Percentiles rank a stretch among this genome's conserved stretches.
phyloP scores from a whole-genome alignment of 768 basidiomycete genomes.

The Cystobasidium ongulense region DNA sequence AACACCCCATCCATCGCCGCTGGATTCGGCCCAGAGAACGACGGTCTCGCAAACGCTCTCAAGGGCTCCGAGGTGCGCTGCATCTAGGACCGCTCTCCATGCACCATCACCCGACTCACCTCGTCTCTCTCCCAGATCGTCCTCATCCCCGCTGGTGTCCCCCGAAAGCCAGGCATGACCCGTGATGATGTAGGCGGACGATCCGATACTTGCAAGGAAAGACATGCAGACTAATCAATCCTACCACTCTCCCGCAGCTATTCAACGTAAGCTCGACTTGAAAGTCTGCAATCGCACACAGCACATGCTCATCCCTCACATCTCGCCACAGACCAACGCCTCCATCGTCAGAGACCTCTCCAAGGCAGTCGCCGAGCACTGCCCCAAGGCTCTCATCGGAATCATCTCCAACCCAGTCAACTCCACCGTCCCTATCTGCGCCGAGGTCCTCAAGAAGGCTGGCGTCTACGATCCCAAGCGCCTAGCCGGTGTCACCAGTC shows the following conservation, averaged over 20 bases:
- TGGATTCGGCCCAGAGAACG: constrained; percentile 49
- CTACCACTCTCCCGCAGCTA: constrained; percentile 46
- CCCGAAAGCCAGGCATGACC: constrained; percentile 78
- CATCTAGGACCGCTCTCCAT: not conserved
- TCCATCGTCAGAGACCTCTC: constrained; percentile 96
- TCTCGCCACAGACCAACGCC: constrained; percentile 68
- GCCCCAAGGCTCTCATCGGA: constrained; percentile 84
- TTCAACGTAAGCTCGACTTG: constrained; percentile 63
- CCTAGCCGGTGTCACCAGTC: constrained; percentile 93
- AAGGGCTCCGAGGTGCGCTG: constrained; percentile 58
- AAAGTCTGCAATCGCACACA: no score
- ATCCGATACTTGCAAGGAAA: not conserved
- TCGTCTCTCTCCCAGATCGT: constrained; percentile 52
- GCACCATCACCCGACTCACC: not conserved
- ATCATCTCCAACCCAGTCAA: constrained; percentile 97
- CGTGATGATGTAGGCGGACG: constrained; percentile 59
- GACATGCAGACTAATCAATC: not conserved
- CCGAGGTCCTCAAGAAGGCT: constrained; percentile 77
- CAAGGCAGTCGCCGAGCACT: constrained; percentile 68
- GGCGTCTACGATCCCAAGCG: constrained; percentile 83
- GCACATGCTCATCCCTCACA: constrained; percentile 17
- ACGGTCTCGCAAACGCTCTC: constrained; percentile 81
- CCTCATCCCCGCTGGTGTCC: constrained; percentile 97
- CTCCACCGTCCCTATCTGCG: constrained; percentile 89
- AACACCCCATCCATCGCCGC: constrained; percentile 34